Conservation (phyloP, 306 rosid species). For the cucumber (Cucumis sativus) region DNA sequence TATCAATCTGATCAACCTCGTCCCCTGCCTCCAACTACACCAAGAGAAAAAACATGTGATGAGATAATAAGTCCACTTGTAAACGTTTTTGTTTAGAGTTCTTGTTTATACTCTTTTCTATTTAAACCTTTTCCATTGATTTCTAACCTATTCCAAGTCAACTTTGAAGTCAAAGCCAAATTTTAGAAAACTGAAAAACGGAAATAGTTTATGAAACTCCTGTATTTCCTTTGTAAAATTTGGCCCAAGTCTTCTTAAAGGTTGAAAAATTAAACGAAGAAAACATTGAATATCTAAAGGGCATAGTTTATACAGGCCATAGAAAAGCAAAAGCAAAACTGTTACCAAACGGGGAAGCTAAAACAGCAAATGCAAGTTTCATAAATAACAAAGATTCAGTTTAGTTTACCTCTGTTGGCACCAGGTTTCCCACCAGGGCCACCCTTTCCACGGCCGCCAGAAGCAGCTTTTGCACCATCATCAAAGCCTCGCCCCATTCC, state of each 20-base stretch:
- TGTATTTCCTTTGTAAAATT: neutral
- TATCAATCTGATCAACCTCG: neutral
- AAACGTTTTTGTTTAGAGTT: neutral
- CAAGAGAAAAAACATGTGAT: neutral
- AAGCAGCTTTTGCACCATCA: conserved; percentile 67
- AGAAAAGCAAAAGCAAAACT: neutral
- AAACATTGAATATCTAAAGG: neutral
- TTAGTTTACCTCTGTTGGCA: conserved; percentile 60
- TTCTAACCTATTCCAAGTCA: neutral
- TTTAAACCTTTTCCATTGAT: neutral
- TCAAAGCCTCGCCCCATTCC: conserved; percentile 91
- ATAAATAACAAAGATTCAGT: neutral
- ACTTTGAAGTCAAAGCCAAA: neutral
- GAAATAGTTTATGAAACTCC: neutral
- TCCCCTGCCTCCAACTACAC: conserved; percentile 3
- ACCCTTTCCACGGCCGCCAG: conserved; percentile 90
- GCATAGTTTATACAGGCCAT: neutral
- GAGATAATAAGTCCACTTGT: neutral
- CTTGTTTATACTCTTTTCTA: neutral
- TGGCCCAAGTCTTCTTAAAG: neutral
- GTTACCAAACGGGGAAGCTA: neutral
- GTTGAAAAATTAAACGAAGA: neutral
- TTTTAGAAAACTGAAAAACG: neutral
- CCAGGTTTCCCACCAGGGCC: conserved; percentile 70
- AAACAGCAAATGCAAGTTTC: neutral